Evolutionary conservation across 345 rosid species (phyloP), one percentile per base, ranked within the genome.

Genomic region (Aegle marmelos): DNA sequence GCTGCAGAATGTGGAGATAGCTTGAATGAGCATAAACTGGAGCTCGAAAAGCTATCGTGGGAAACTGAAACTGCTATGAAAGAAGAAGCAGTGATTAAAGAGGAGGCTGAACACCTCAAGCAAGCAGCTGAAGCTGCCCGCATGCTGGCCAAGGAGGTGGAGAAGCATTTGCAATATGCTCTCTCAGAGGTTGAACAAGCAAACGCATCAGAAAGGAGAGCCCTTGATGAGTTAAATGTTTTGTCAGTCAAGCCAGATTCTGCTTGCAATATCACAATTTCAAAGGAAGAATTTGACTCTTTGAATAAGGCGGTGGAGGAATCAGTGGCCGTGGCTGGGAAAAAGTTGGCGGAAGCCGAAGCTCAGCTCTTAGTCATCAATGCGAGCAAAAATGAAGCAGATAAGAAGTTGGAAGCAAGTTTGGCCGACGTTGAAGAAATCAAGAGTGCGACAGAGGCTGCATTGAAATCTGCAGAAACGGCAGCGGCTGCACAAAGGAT

Each of bases 401-500:
- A 87, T 48, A 80, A 45, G n/a, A 88, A 87, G 64, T 14, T 90
- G 74, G 91, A 77, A 74, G 92, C 85, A 7, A 86, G 77, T 48
- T 62, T 89, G 74, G 85, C 85, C 78, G 91, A 91, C 7, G 82
- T 91, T 1, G 89, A 88, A 81, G 94, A 92, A 83, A 89, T 94
- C 73, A 81, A 91, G 45, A 82, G 84, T 9, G 98, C 94, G 9
- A 94, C 91, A 2, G 97, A 89, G 1, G 39, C 88, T 62, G 99
- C 98, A 48, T 74, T 91, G 82, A 91, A 82, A 81, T 87, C 95
- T 33, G 91, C 92, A 19, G 90, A 90, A 63, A 79, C 78, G 70
- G 93, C 98, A 7, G 92, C 90, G 76, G 89, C 95, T 0, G 98
- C 97, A 5, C 86, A 89, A 82, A 85, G 36, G 24, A 85, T 81